Percentiles rank a stretch among this genome's conserved stretches.
Conservation (phyloP, 768 basidiomycete genomes). For the Chalciporus sphaerocephalus region DNA sequence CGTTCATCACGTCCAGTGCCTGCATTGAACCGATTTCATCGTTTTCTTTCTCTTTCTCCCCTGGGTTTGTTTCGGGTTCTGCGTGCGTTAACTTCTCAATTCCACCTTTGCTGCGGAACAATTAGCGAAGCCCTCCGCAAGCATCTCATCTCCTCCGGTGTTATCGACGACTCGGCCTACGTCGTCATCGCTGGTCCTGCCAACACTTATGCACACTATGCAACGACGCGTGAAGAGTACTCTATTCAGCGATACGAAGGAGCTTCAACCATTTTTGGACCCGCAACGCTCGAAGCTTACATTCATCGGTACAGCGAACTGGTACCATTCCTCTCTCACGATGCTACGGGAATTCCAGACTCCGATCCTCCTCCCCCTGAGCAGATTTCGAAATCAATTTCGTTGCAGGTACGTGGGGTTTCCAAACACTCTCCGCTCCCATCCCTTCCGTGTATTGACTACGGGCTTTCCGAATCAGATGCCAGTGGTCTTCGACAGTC, state of each 20-base stretch:
- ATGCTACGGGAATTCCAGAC: constrained; percentile 42
- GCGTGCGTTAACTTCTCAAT: neutral
- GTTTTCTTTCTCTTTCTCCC: neutral
- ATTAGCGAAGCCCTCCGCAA: constrained; percentile 63
- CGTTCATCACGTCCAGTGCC: constrained; percentile 15
- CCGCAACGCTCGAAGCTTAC: constrained; percentile 74
- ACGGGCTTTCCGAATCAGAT: constrained; percentile 37
- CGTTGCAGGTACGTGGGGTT: constrained; percentile 48
- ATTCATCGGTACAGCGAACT: constrained; percentile 70
- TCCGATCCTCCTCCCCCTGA: constrained; percentile 64
- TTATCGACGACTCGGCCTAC: constrained; percentile 64
- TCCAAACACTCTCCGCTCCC: neutral
- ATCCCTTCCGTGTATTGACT: neutral
- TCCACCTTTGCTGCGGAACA: neutral
- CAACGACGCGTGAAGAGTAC: constrained; percentile 72
- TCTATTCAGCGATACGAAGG: constrained; percentile 75
- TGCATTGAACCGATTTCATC: constrained; percentile 2
- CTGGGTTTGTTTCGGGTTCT: too few species aligned
- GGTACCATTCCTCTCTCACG: constrained; percentile 56
- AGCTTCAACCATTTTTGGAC: constrained; percentile 74
- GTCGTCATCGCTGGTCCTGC: constrained; percentile 80
- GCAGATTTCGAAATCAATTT: constrained; percentile 62
- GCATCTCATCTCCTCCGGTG: constrained; percentile 55
- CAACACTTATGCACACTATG: constrained; percentile 74
- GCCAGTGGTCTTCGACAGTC: constrained; percentile 57